Percentiles rank a stretch among this genome's conserved stretches.
Evolutionary conservation across 352 stramenopile genomes (phyloP).

Genomic region (Phytophthora pluvialis): DNA sequence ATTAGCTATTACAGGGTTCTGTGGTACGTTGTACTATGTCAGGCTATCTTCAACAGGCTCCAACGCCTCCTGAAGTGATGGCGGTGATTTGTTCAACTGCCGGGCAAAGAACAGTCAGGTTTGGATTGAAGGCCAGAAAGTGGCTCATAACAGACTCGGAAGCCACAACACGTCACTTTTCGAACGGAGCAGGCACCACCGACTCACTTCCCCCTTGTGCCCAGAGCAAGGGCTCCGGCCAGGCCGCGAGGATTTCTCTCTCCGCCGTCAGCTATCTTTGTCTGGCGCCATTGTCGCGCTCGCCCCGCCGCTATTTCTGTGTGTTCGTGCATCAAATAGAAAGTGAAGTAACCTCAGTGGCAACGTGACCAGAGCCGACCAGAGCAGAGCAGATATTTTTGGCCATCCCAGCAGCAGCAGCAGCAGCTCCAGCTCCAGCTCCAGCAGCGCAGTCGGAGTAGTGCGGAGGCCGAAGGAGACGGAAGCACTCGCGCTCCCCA

Average conservation of each 20-base stretch:
- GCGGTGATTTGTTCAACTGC: conserved; percentile 22
- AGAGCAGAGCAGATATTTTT: conserved; percentile 15
- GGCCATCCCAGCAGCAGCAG: no score
- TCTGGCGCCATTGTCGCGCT: conserved; percentile 3
- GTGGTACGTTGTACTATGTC: no score
- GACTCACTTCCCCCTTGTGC: not conserved
- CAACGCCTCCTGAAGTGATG: no score
- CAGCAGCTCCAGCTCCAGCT: not conserved
- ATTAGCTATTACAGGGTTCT: no score
- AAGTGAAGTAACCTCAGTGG: conserved; percentile 14
- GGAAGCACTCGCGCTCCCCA: not conserved
- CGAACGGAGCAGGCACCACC: conserved; percentile 11
- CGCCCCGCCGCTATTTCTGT: conserved; percentile 25
- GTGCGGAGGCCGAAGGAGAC: conserved; percentile 9
- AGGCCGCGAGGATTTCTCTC: not conserved
- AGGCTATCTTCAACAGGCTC: no score
- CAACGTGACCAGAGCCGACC: not conserved
- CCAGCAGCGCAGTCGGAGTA: conserved; percentile 9
- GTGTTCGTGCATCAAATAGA: conserved; percentile 17
- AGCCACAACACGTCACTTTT: conserved; percentile 13
- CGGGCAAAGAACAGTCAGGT: conserved; percentile 16
- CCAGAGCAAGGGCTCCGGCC: not conserved
- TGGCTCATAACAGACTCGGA: conserved; percentile 8
- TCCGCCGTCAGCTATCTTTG: conserved; percentile 21
- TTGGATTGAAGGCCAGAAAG: conserved; percentile 9